Base-by-base conservation (phyloP, 2,329 filamentous ascomycete species). In the Colletotrichum plurivorum region DNA sequence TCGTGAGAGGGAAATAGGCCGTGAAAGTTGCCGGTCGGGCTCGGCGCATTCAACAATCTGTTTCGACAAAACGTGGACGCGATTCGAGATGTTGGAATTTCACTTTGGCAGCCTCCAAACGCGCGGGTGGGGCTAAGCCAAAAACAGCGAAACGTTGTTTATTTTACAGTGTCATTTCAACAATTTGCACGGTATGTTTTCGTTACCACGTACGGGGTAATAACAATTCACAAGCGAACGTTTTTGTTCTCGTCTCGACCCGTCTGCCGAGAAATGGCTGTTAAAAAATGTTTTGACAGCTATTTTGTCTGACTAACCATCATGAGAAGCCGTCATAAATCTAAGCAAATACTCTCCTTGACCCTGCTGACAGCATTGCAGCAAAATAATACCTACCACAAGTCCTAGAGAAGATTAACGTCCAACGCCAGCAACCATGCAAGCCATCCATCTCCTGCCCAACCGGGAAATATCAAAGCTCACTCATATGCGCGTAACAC, bases 121-220 rank as follows among this genome's bases (percentile, higher is more conserved):
- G 67, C 58, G 67, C 64, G 43, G 39, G 67, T 63, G 64, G 63
- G 67, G 64, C 80, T 82, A 63, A 80, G 74, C 78, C 79, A 64
- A 69, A 79, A 75, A 70, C 39, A 77, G 80, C 71, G 81, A 78
- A 66, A 59, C 80, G 78, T 79, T 81, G 63, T 63, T 54, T 36
- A 10, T 10, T 2, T 1, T 51, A 70, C 67, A 68, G 67, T 68
- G 48, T 9, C n/a, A 36, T 36, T 31, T 15, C 5, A 18, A 2
- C 9, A 36, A 10, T 10, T 9, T 36, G 8, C 31, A 36, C 31
- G 31, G 31, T 36, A 36, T 10, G 31, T 36, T 9, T 36, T 9
- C 8, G 31, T 36, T 5, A 36, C 31, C 8, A 10, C 31, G 10
- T 36, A 10, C 3, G 22, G 22, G 22, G 22, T 5, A 25, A 25